Evolutionary conservation across 2,329 filamentous ascomycete genomes (phyloP).

Genomic region (Penicillium digitatum): DNA sequence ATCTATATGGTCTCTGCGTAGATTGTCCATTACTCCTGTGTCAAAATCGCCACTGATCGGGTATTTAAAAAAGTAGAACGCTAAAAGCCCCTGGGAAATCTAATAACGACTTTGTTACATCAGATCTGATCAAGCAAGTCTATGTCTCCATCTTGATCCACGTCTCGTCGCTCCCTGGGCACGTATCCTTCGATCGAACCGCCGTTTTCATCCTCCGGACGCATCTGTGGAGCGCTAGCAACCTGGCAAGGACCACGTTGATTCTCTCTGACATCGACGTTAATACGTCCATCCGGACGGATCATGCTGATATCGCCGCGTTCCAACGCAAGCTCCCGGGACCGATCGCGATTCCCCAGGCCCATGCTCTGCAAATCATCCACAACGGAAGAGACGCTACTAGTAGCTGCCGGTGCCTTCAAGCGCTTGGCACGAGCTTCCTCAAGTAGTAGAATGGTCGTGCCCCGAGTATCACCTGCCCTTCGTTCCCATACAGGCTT

Average conservation of each 20-base stretch:
- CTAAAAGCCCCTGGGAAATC: conserved; percentile 11
- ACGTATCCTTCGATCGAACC: conserved; percentile 44
- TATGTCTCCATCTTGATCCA: conserved; percentile 48
- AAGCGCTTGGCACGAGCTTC: conserved; percentile 48
- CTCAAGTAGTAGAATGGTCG: conserved; percentile 61
- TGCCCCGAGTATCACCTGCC: conserved; percentile 46
- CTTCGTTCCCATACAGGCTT: conserved; percentile 80
- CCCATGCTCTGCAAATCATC: conserved; percentile 27
- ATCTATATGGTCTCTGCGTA: conserved; percentile 19
- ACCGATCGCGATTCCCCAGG: conserved; percentile 24
- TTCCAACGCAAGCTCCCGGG: conserved; percentile 35
- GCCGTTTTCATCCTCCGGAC: conserved; percentile 33
- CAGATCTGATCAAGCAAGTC: conserved; percentile 39
- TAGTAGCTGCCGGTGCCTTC: conserved; percentile 19
- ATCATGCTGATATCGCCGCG: conserved; percentile 32
- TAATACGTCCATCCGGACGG: conserved; percentile 29
- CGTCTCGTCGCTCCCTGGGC: conserved; percentile 25
- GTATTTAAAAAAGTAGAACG: conserved; percentile 20
- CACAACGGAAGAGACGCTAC: conserved; percentile 19
- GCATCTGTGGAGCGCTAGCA: conserved; percentile 31
- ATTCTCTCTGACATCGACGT: conserved; percentile 36
- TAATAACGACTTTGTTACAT: conserved; percentile 22
- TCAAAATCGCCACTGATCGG: conserved; percentile 13
- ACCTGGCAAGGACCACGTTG: conserved; percentile 12
- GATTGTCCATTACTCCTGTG: conserved; percentile 13